phyloP scores from a whole-genome alignment of 2,329 filamentous ascomycete species.

The Amauroascus verrucosus region DNA sequence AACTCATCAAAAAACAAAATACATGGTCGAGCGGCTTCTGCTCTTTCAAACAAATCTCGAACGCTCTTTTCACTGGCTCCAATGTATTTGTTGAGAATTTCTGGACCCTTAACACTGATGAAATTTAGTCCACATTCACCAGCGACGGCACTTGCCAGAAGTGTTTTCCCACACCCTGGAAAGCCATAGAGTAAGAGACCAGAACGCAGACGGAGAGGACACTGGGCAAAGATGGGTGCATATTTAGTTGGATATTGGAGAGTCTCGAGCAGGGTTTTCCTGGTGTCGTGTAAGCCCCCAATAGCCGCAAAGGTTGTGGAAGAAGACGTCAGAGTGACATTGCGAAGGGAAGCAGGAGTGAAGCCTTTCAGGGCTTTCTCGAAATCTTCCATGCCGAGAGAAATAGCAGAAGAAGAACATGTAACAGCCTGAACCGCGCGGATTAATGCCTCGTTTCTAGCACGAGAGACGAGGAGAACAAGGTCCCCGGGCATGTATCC shows the following conservation, averaged over 20 bases:
- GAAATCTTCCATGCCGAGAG: constrained; percentile 66
- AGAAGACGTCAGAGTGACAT: constrained; percentile 85
- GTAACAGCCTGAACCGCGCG: constrained; percentile 55
- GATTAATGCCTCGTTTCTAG: constrained; percentile 85
- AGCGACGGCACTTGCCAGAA: constrained; percentile 91
- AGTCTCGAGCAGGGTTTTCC: constrained; percentile 86
- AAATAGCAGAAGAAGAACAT: constrained; percentile 46
- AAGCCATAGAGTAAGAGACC: constrained; percentile 89
- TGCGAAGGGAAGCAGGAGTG: constrained; percentile 85
- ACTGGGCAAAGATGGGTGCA: constrained; percentile 92
- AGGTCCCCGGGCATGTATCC: constrained; percentile 97
- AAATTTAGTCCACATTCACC: constrained; percentile 97
- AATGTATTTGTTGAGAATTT: constrained; percentile 98
- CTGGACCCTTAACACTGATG: constrained; percentile 94
- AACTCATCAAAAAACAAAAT: constrained; percentile 99
- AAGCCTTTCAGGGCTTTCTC: constrained; percentile 78
- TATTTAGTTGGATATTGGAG: constrained; percentile 96
- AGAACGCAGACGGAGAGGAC: constrained; percentile 84
- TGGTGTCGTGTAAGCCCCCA: constrained; percentile 74
- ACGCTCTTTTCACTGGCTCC: constrained; percentile 95
- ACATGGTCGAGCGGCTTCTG: constrained; percentile 74
- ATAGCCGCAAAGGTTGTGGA: constrained; percentile 89
- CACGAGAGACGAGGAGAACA: constrained; percentile 71
- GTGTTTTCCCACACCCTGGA: constrained; percentile 91
- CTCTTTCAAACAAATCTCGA: constrained; percentile 86